Percentiles rank a stretch among this genome's conserved stretches.
Conservation (phyloP, 495 filamentous ascomycete genomes). For the Hyaloscypha variabilis region DNA sequence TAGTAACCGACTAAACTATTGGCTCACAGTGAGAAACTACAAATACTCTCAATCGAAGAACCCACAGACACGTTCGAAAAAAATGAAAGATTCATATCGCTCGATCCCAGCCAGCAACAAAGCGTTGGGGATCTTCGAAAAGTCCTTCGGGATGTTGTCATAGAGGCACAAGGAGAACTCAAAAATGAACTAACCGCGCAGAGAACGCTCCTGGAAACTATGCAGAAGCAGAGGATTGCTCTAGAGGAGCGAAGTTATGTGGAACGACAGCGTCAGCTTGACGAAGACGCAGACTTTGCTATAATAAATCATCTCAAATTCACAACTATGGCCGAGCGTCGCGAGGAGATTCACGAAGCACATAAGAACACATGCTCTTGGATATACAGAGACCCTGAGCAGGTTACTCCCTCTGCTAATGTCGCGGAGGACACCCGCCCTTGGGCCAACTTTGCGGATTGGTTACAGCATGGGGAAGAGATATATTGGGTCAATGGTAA, state of each 20-base stretch:
- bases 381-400: slow-evolving; percentile 20
- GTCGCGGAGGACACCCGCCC: background rate
- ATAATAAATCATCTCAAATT: slow-evolving; percentile 15
- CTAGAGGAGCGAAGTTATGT: background rate
- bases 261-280: background rate
- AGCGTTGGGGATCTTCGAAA: background rate
- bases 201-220: background rate
- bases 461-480: slow-evolving; percentile 13
- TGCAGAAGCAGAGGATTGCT: background rate
- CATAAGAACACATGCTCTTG: slow-evolving; percentile 32
- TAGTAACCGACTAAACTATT: background rate
- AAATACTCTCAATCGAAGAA: background rate
- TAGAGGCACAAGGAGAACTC: background rate
- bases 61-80: background rate
- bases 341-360: slow-evolving; percentile 30
- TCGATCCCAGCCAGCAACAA: background rate
- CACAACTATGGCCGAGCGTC: slow-evolving; percentile 27
- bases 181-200: background rate
- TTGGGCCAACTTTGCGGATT: slow-evolving; percentile 24
- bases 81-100: background rate
- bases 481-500: slow-evolving; percentile 42
- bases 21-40: background rate
- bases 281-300: background rate
- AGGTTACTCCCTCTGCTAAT: background rate
- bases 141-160: background rate